Base-by-base conservation (phyloP, 164 flowering plant species). In the Liquidambar formosana region DNA sequence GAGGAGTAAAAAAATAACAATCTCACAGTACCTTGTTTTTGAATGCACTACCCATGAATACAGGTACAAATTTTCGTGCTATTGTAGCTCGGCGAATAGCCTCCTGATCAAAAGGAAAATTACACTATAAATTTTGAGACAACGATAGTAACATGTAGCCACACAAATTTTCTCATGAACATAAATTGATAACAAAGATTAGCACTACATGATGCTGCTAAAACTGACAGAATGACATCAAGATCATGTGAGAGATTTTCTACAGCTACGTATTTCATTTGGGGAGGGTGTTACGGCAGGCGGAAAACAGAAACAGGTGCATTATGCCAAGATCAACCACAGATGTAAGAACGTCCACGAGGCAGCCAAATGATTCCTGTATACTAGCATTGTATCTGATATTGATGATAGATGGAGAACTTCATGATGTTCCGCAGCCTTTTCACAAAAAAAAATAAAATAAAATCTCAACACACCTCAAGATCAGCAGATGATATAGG, bases 41-140 rank as follows among this genome's bases (percentile, higher is more conserved):
- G 74, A 96, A 93, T 53, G 99, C 99, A 82, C 98, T 96, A 10
- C 99, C 99, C 99, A 96, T 96, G 75, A 91, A 96, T 61, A 96
- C 96, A 43, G 99, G 99, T 45, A 96, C 78, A 75, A 96, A 96
- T 68, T 93, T 96, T 63, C 81, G 84, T 47, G 97, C 86, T 65
- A 93, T 61, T 33, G 99, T 96, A 61, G 96, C 93, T 85, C 99
- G 88, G 57, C 98, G 95, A 63, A 96, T 82, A 13, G 99, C 99
- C 61, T 79, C 91, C 99, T 96, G 73, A 65, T 47, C 65, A 76
- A 56, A 54, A 65, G 58, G 10, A 73, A 14, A 79, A 25, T 27
- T 26, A 26, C 43, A 28, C 44, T 19, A 38, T 14, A 60, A 45
- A 33, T 9, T 11, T 53, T n/a, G 58, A 61, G 25, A 59, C 45